These are phyloP conservation scores for Penicillium janthinellum DNA, from an alignment of 2,329 filamentous ascomycete genomes.

Conservation along the genomic window DNA sequence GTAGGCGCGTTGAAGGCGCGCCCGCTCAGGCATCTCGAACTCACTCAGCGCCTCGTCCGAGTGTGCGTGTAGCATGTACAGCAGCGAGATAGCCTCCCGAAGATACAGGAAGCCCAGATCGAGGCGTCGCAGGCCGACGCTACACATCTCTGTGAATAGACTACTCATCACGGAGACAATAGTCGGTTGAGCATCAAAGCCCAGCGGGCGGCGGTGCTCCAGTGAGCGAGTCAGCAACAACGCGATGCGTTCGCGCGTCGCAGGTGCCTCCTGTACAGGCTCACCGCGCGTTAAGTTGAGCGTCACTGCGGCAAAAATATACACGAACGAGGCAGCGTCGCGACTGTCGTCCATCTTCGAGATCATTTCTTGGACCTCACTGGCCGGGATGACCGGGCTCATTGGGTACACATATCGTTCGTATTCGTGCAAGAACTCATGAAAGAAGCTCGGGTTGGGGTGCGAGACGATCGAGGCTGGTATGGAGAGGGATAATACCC, in stretches of 20 bases:
- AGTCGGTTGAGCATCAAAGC: constrained; percentile 44
- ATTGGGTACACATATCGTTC: constrained; percentile 51
- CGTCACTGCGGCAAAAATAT: constrained; percentile 50
- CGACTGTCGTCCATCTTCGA: constrained; percentile 40
- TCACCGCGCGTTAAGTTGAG: constrained; percentile 44
- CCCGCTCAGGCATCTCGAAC: constrained; percentile 41
- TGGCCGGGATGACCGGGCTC: constrained; percentile 49
- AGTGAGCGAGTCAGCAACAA: constrained; percentile 37
- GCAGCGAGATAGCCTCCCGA: constrained; percentile 52
- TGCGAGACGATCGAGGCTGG: constrained; percentile 3
- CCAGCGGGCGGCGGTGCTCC: constrained; percentile 40
- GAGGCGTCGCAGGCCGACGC: constrained; percentile 52
- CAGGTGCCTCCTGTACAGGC: constrained; percentile 29
- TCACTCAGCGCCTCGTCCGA: constrained; percentile 38
- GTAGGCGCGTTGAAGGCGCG: constrained; percentile 53
- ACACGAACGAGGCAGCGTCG: constrained; percentile 47
- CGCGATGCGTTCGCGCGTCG: constrained; percentile 28
- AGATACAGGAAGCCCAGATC: constrained; percentile 56
- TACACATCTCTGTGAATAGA: constrained; percentile 56
- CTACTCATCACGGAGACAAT: constrained; percentile 54
- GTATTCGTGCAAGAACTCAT: constrained; percentile 50
- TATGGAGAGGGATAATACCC: constrained; percentile 31
- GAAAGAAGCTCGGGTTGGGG: constrained; percentile 26
- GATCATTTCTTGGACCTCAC: constrained; percentile 41
- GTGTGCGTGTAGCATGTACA: constrained; percentile 50